Base-by-base conservation (phyloP, 2,329 filamentous ascomycete genomes). In the Neocucurbitaria cava region DNA sequence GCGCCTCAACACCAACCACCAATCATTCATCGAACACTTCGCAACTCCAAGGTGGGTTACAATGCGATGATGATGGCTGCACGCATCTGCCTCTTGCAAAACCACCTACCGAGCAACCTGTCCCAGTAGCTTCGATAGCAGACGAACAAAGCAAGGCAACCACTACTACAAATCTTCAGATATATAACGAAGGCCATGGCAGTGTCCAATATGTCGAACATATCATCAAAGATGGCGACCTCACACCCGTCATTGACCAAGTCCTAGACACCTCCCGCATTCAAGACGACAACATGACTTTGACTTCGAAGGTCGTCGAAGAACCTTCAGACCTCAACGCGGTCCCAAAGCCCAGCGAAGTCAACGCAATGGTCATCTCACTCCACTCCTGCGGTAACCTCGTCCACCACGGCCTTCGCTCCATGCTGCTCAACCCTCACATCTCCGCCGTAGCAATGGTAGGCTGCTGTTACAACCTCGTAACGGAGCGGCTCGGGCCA, bases 381-480 rank as follows among this genome's bases (percentile, higher is more conserved):
- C 91, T 99, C 17, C 95, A 99, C 75, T 98, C 94, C 0, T 99
- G 95, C 72, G 95, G 95, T 24, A 98, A 99, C 65, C 86, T 99
- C n/a, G 90, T 96, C 0, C 95, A 99, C 75, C 93, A 96, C 71
- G 95, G 91, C 9, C 88, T 99, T 52, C 88, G 91, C 13, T 96
- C 94, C 0, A 84, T 99, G 18, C 78, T 93, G 1, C 78, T 96
- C 52, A 98, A 97, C 71, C 89, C 90, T 0, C 85, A 87, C 4
- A 93, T 98, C 50, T 86, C 87, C 28, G 92, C 92, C n/a, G 89
- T 98, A 20, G 94, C 94, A 53, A 93, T 99, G 72, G 92, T 99
- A 56, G 95, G 95, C 42, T 99, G 95, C 80, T 99, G 95, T 82
- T 98, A 99, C 82, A 99, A 99, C 68, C 86, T 98, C 5, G 80